Percentiles rank a stretch among this genome's conserved stretches.
These are phyloP conservation scores for Penicillium vulpinum DNA, from an alignment of 2,329 filamentous ascomycete species.

Conservation along the genomic window DNA sequence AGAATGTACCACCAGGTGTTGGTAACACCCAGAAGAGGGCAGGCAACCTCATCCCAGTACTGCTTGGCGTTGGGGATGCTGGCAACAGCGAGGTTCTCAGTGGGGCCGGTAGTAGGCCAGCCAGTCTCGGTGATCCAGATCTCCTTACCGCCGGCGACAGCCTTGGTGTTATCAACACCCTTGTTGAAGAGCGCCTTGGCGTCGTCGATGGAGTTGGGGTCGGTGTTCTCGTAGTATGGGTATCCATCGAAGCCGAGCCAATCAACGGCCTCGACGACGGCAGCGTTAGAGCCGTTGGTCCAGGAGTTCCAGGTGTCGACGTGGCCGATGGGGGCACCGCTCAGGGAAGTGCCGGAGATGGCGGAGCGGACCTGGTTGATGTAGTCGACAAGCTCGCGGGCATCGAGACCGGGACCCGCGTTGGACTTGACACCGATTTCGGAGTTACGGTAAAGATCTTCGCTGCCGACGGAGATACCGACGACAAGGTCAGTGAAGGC, in stretches of 20 bases:
- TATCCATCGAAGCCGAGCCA: constrained; percentile 84
- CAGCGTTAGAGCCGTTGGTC: constrained; percentile 70
- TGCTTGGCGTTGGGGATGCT: constrained; percentile 67
- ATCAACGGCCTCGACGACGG: constrained; percentile 69
- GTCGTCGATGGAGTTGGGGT: constrained; percentile 64
- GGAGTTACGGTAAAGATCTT: constrained; percentile 81
- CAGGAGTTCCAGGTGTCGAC: constrained; percentile 87
- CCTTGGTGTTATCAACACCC: constrained; percentile 61
- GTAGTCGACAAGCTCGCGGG: constrained; percentile 66
- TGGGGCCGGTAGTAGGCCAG: constrained; percentile 73
- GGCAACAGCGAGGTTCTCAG: constrained; percentile 62
- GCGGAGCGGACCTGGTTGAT: constrained; percentile 67
- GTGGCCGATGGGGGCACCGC: constrained; percentile 66
- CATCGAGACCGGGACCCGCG: constrained; percentile 62
- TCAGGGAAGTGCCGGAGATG: constrained; percentile 61
- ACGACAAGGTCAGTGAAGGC: constrained; percentile 61
- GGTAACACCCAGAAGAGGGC: constrained; percentile 51
- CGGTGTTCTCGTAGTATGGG: constrained; percentile 75
- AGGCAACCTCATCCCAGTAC: constrained; percentile 81
- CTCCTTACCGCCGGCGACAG: constrained; percentile 63
- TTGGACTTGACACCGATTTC: constrained; percentile 65
- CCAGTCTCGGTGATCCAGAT: constrained; percentile 90
- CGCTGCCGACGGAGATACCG: constrained; percentile 81
- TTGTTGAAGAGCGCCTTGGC: constrained; percentile 67
- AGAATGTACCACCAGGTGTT: constrained; percentile 50